Conservation (phyloP, 306 rosid species). For the Castanopsis chinensis region DNA sequence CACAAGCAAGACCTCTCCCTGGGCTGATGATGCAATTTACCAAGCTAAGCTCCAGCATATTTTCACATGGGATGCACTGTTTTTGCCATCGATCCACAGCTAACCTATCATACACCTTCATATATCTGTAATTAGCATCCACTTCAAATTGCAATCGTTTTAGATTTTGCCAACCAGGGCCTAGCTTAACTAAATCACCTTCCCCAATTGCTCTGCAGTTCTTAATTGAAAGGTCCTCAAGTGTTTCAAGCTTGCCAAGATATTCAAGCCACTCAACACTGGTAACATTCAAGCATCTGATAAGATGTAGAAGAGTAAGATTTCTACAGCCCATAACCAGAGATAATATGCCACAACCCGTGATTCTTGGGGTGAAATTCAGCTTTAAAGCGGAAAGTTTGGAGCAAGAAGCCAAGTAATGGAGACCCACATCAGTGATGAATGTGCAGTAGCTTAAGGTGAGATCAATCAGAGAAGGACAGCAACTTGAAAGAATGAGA, state of each 20-base stretch:
- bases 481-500: slow-evolving; percentile 50
- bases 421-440: slow-evolving; percentile 80
- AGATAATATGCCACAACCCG: slow-evolving; percentile 80
- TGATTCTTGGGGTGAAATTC: slow-evolving; percentile 75
- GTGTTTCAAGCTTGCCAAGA: slow-evolving; percentile 49
- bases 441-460: slow-evolving; percentile 78
- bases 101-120: slow-evolving; percentile 82
- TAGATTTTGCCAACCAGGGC: slow-evolving; percentile 70
- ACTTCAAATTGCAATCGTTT: slow-evolving; percentile 82
- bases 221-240: slow-evolving; percentile 51
- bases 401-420: slow-evolving; percentile 59
- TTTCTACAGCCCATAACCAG: slow-evolving; percentile 79
- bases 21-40: slow-evolving; percentile 91
- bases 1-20: slow-evolving; percentile 91
- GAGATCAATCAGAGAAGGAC: slow-evolving; percentile 60
- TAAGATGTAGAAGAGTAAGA: slow-evolving; percentile 71
- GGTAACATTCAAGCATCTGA: slow-evolving; percentile 74
- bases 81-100: slow-evolving; percentile 85
- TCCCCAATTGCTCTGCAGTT: slow-evolving; percentile 60
- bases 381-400: slow-evolving; percentile 66
- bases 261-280: slow-evolving; percentile 69
- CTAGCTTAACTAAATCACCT: slow-evolving; percentile 58
- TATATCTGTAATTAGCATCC: slow-evolving; percentile 76
- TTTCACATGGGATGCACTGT: slow-evolving; percentile 74
- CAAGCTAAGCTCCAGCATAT: slow-evolving; percentile 68